A percentile compares a stretch with the other conserved stretches of the same genome.
Evolutionary conservation across 495 filamentous ascomycete species (phyloP).

Genomic region (Podospora pseudoanserina): DNA sequence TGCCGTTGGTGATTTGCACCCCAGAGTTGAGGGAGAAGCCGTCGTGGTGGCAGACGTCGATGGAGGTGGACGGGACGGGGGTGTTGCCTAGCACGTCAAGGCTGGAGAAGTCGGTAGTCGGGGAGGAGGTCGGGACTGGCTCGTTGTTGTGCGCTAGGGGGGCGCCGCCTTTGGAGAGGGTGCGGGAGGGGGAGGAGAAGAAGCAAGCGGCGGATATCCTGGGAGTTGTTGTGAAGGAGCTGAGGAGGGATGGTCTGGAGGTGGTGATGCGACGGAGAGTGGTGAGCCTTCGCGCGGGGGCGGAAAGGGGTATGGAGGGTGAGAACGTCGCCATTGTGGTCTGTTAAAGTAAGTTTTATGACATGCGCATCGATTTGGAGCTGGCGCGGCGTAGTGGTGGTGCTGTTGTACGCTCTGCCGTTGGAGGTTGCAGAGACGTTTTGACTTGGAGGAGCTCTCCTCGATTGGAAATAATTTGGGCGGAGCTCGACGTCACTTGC

Average conservation of each 20-base stretch:
- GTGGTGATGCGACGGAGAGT: background rate
- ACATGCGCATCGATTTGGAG: background rate
- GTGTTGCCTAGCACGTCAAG: slow-evolving; percentile 78
- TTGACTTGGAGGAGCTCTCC: slow-evolving; percentile 1
- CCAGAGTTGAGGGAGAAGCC: slow-evolving; percentile 83
- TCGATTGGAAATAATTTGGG: slow-evolving; percentile 15
- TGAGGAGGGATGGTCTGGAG: background rate
- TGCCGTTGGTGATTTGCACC: slow-evolving; percentile 58
- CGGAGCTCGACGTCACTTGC: slow-evolving; percentile 24
- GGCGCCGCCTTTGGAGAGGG: background rate
- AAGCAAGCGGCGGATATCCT: background rate
- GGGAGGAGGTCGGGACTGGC: slow-evolving; percentile 21
- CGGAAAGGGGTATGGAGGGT: background rate
- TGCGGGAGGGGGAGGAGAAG: background rate
- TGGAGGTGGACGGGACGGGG: slow-evolving; percentile 69
- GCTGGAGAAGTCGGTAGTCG: slow-evolving; percentile 65
- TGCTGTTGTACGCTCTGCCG: background rate
- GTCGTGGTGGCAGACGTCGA: slow-evolving; percentile 73
- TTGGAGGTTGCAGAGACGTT: background rate
- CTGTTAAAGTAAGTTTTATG: background rate
- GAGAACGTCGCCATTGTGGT: background rate
- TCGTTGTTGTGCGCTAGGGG: slow-evolving; percentile 18
- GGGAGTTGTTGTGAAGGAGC: background rate
- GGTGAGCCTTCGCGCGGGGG: background rate
- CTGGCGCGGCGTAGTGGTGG: background rate